Percentiles rank a stretch among this genome's conserved stretches.
Conservation (phyloP, 2,329 filamentous ascomycete species). For the Aureobasidium sp. region DNA sequence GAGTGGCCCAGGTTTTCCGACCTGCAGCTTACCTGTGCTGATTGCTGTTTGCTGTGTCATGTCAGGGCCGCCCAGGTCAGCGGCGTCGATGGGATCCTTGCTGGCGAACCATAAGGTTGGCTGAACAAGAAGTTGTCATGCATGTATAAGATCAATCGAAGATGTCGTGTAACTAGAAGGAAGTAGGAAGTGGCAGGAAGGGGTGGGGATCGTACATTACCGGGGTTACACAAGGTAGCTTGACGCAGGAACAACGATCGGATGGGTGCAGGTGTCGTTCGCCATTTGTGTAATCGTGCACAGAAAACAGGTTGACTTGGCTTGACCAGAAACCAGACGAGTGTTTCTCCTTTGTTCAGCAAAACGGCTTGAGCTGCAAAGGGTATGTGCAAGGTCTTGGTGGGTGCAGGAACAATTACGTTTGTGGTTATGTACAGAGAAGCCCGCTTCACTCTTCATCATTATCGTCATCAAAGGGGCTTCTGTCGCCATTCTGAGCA, state of each 20-base stretch:
- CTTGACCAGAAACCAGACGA: neutral
- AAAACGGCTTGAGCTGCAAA: neutral
- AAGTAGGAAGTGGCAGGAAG: neutral
- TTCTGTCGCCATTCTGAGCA: conserved; percentile 17
- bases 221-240: neutral
- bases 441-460: conserved; percentile 14
- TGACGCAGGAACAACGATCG: neutral
- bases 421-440: conserved; percentile 1
- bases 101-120: neutral
- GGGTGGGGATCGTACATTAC: neutral
- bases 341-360: neutral
- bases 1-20: neutral
- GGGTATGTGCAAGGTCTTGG: neutral
- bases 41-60: conserved; percentile 1
- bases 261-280: neutral
- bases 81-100: neutral
- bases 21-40: neutral
- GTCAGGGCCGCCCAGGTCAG: neutral
- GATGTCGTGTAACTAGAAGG: neutral
- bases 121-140: neutral
- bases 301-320: neutral
- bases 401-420: neutral
- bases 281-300: neutral
- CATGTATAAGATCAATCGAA: neutral
- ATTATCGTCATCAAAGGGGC: conserved; percentile 21